Evolutionary conservation across 2,329 filamentous ascomycete species (phyloP).

Genomic region (Xylaria sp.): DNA sequence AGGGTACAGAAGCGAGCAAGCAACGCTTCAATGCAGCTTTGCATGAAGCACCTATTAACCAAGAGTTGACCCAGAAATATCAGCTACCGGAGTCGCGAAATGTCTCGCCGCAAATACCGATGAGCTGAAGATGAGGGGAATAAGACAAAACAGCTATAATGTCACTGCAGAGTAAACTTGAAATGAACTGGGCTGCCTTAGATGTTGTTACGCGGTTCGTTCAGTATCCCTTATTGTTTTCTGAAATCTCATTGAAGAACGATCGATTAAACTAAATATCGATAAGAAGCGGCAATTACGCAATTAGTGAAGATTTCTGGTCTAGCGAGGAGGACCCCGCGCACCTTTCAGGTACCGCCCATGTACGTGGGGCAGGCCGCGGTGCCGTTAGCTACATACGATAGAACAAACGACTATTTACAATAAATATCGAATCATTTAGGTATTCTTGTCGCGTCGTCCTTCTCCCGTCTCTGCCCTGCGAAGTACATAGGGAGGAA

Average conservation of each 20-base stretch:
- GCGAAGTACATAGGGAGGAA: neutral
- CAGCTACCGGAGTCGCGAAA: neutral
- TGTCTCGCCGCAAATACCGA: neutral
- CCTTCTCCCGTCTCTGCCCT: neutral
- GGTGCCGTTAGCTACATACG: no score
- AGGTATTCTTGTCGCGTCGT: neutral
- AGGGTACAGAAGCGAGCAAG: no score
- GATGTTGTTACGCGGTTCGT: neutral
- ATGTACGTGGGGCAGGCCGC: neutral
- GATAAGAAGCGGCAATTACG: neutral
- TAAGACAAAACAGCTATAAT: neutral
- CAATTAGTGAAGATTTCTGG: constrained; percentile 2
- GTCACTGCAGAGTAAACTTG: no score
- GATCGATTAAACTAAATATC: neutral
- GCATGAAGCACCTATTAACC: no score
- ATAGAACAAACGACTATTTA: neutral
- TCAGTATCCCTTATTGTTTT: neutral
- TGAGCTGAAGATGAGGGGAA: neutral
- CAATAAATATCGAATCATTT: neutral
- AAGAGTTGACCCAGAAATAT: neutral
- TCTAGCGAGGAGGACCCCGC: constrained; percentile 24
- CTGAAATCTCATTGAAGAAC: neutral
- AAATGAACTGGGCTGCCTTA: neutral
- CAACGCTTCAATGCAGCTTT: no score
- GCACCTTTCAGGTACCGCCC: neutral